Percentiles rank a stretch among this genome's conserved stretches.
Evolutionary conservation across 306 rosid genomes (phyloP).

Genomic region (Acacia confusa): DNA sequence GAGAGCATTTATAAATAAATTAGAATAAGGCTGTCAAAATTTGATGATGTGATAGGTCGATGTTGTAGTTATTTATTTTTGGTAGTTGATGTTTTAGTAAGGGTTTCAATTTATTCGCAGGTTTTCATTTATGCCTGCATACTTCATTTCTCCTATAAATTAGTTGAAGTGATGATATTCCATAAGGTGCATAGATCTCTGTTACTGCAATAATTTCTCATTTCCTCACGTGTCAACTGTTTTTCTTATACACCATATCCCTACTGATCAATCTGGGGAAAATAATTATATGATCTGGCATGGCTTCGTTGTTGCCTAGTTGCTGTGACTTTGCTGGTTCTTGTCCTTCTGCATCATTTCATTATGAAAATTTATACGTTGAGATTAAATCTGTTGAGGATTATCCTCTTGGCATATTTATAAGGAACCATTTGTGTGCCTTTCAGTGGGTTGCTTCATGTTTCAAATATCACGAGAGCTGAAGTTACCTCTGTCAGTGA

Average conservation of each 20-base stretch:
- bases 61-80: not conserved
- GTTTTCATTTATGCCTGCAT: not conserved
- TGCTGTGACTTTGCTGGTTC: not conserved
- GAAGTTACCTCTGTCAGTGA: conserved; percentile 68
- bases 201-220: conserved; percentile 5
- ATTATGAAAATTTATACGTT: not conserved
- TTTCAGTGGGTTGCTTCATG: conserved; percentile 93
- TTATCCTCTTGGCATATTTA: conserved; percentile 23
- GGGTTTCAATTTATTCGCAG: no score
- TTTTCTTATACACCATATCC: not conserved
- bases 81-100: not conserved
- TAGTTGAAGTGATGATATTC: conserved; percentile 6
- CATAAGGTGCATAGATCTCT: not conserved
- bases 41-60: not conserved
- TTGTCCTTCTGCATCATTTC: conserved; percentile 13
- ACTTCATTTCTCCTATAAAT: not conserved
- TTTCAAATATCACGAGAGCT: conserved; percentile 73
- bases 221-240: not conserved
- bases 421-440: conserved; percentile 21
- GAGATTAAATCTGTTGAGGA: conserved; percentile 11
- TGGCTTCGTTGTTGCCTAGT: conserved; percentile 12
- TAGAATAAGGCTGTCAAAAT: not conserved
- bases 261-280: not conserved
- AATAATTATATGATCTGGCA: not conserved
- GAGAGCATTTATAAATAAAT: not conserved